Conservation (phyloP, 2,329 filamentous ascomycete species). For the Exserohilum turcica region DNA sequence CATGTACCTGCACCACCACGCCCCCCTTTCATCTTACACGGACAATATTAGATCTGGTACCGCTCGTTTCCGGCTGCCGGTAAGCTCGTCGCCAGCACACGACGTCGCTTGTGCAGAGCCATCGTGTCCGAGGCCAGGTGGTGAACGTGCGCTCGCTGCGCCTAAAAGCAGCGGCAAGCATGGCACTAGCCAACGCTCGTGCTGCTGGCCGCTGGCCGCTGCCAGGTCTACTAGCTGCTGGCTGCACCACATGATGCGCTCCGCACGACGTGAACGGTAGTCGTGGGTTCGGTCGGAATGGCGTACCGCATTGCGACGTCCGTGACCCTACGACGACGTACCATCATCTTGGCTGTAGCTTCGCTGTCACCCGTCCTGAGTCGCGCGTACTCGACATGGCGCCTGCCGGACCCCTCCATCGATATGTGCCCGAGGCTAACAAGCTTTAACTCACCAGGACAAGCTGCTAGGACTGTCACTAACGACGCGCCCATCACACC, state of each 20-base stretch:
- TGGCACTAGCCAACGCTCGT: constrained; percentile 21
- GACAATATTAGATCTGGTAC: constrained; percentile 28
- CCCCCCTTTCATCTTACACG: constrained; percentile 14
- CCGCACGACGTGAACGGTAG: constrained; percentile 21
- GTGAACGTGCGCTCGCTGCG: neutral
- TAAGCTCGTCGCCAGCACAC: constrained; percentile 17
- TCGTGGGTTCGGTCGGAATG: constrained; percentile 19
- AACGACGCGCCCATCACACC: constrained; percentile 24
- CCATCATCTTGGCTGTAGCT: constrained; percentile 15
- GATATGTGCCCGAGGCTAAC: constrained; percentile 21
- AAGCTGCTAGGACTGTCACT: constrained; percentile 19
- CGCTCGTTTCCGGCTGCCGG: constrained; percentile 28
- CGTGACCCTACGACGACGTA: constrained; percentile 10
- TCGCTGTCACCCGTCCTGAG: constrained; percentile 16
- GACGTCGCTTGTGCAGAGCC: constrained; percentile 12
- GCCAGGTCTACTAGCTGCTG: no score
- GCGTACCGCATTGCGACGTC: constrained; percentile 24
- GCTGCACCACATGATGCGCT: constrained; percentile 19
- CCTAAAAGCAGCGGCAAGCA: constrained; percentile 31
- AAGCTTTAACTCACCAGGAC: constrained; percentile 15
- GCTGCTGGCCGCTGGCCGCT: constrained; percentile 6
- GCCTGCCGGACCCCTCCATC: constrained; percentile 18
- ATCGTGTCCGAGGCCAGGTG: neutral
- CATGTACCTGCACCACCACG: constrained; percentile 1
- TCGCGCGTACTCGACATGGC: constrained; percentile 13